phyloP scores from a whole-genome alignment of 176 grass and related monocot genomes.

The Lolium multiflorum region DNA sequence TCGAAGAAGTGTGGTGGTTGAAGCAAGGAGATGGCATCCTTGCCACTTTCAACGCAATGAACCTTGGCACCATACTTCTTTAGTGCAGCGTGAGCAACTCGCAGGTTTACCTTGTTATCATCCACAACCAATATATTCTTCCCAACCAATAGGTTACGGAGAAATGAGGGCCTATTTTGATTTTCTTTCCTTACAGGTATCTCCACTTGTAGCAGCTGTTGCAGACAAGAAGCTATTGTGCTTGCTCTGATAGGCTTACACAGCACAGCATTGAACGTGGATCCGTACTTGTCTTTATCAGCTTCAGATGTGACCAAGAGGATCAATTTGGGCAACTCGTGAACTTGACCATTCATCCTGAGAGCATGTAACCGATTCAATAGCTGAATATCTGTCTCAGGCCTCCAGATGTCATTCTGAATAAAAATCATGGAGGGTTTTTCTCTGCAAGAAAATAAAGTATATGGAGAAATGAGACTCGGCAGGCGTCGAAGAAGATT shows the following conservation, averaged over 20 bases:
- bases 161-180: conserved; percentile 56
- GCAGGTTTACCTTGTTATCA: conserved; percentile 94
- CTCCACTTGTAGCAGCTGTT: conserved; percentile 65
- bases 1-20: conserved; percentile 78
- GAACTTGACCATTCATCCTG: conserved; percentile 46
- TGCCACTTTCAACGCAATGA: conserved; percentile 89
- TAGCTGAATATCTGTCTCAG: conserved; percentile 51
- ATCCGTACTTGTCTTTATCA: conserved; percentile 58
- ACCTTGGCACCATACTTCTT: conserved; percentile 89
- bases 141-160: conserved; percentile 67
- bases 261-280: conserved; percentile 71
- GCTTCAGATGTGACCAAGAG: conserved; percentile 80
- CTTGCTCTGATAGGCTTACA: conserved; percentile 90
- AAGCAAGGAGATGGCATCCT: conserved; percentile 71
- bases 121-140: conserved; percentile 98
- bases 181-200: conserved; percentile 59
- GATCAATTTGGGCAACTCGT: conserved; percentile 61
- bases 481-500: neutral
- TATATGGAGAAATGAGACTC: neutral
- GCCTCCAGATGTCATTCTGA: conserved; percentile 78
- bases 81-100: conserved; percentile 76
- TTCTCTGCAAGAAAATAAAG: conserved; percentile 45
- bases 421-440: conserved; percentile 62
- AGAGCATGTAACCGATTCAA: conserved; percentile 50
- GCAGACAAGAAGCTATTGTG: conserved; percentile 84